Evolutionary conservation across 176 grass and related monocot genomes (phyloP).

Genomic region (Bolboschoenus planiculmis): DNA sequence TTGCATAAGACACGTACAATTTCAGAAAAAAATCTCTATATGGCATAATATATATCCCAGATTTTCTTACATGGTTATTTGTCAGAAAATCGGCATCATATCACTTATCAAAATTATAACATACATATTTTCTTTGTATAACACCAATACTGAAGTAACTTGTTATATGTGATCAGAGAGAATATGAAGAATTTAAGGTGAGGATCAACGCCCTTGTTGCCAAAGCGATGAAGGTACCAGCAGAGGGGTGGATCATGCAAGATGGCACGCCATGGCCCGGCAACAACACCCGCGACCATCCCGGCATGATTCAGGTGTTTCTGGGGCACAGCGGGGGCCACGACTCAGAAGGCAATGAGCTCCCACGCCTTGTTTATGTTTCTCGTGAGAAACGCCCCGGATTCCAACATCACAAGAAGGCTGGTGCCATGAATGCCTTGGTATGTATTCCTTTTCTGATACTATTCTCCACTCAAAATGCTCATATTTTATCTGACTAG

Average conservation of each 20-base stretch:
- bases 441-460: constrained; percentile 23
- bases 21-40: neutral
- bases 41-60: neutral
- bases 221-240: constrained; percentile 78
- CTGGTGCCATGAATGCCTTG: constrained; percentile 96
- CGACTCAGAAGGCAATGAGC: constrained; percentile 88
- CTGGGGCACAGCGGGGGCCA: constrained; percentile 90
- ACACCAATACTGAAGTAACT: neutral
- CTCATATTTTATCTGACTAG: neutral
- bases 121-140: neutral
- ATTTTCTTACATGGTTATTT: neutral
- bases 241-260: constrained; percentile 96
- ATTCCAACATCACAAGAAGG: constrained; percentile 99
- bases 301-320: constrained; percentile 99
- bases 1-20: neutral
- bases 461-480: neutral
- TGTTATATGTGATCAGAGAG: constrained; percentile 38
- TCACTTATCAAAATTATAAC: neutral
- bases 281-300: constrained; percentile 97
- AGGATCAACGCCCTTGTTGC: constrained; percentile 89
- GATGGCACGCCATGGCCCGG: constrained; percentile 97
- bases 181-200: constrained; percentile 99
- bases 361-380: constrained; percentile 89
- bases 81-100: neutral
- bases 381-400: constrained; percentile 97